These are phyloP conservation scores for Podospora anserina DNA, from an alignment of 495 filamentous ascomycete genomes.

Conservation along the genomic window DNA sequence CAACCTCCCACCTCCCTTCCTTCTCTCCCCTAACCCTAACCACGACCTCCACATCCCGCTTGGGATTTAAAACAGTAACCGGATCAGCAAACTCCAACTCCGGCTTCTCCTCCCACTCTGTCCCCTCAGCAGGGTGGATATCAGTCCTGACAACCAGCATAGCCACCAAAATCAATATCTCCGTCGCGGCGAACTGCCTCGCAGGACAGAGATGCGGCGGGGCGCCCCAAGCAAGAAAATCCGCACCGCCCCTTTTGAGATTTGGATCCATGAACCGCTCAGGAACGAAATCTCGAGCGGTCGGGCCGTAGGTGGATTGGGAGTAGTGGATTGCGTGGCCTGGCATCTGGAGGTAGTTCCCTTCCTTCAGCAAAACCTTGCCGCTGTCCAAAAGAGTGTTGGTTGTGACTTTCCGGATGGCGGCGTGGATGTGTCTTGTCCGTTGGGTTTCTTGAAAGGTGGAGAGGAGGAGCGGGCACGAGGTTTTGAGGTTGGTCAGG, in stretches of 20 bases:
- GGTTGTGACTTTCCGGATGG: not conserved
- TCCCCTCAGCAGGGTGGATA: not conserved
- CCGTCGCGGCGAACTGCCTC: not conserved
- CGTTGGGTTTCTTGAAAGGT: not conserved
- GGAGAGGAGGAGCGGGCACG: not conserved
- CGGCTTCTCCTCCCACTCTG: not conserved
- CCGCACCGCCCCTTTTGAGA: not conserved
- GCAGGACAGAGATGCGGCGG: not conserved
- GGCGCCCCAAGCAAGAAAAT: not conserved
- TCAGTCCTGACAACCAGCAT: not conserved
- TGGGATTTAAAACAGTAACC: not conserved
- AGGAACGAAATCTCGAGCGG: not conserved
- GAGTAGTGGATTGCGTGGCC: not conserved
- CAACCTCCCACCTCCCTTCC: not conserved
- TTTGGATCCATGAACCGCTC: not conserved
- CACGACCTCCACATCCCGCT: not conserved
- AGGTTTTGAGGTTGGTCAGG: not conserved
- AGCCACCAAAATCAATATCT: constrained; percentile 1
- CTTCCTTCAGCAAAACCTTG: not conserved
- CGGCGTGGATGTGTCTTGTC: not conserved
- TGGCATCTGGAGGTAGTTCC: not conserved
- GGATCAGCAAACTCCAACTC: not conserved
- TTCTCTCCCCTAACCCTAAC: not conserved
- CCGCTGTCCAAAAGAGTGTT: not conserved
- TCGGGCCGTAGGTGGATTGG: not conserved